Evolutionary conservation across 2,329 filamentous ascomycete genomes (phyloP).

Genomic region (Colletotrichum agaves): DNA sequence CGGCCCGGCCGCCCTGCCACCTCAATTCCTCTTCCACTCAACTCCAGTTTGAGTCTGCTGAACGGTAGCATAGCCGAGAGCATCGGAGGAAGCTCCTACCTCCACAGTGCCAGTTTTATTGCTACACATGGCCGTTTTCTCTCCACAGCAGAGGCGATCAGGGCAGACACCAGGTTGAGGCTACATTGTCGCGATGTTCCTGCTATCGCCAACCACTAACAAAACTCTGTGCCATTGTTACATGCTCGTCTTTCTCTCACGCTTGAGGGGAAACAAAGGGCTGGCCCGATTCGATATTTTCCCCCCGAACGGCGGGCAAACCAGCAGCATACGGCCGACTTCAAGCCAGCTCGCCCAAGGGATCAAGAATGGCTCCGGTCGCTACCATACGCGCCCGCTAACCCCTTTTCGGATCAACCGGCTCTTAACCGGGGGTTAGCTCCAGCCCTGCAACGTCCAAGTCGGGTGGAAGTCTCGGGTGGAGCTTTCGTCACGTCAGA

Average conservation of each 20-base stretch:
- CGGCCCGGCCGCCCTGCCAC: no score
- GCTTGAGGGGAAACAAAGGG: neutral
- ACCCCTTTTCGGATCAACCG: constrained; percentile 10
- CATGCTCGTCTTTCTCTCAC: neutral
- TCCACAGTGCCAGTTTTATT: neutral
- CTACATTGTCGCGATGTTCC: constrained; percentile 8
- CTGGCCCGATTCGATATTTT: neutral
- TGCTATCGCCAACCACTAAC: neutral
- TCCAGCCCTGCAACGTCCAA: constrained; percentile 26
- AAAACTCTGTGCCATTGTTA: constrained; percentile 28
- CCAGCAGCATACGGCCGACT: no score
- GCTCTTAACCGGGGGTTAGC: constrained; percentile 27
- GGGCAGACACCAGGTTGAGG: constrained; percentile 11
- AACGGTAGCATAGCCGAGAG: no score
- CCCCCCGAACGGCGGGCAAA: neutral
- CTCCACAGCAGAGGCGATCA: neutral
- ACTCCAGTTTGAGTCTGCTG: constrained; percentile 7
- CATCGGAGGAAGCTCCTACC: neutral
- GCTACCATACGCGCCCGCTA: neutral
- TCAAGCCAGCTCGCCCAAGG: no score
- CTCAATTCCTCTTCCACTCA: neutral
- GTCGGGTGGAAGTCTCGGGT: no score
- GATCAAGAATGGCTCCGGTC: neutral
- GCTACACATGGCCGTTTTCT: neutral
- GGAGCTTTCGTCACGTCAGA: constrained; percentile 35